Evolutionary conservation across 805 yeast genomes (phyloP), one percentile per base, ranked within the genome.

Genomic region (Zygotorulaspora chibaensis): DNA sequence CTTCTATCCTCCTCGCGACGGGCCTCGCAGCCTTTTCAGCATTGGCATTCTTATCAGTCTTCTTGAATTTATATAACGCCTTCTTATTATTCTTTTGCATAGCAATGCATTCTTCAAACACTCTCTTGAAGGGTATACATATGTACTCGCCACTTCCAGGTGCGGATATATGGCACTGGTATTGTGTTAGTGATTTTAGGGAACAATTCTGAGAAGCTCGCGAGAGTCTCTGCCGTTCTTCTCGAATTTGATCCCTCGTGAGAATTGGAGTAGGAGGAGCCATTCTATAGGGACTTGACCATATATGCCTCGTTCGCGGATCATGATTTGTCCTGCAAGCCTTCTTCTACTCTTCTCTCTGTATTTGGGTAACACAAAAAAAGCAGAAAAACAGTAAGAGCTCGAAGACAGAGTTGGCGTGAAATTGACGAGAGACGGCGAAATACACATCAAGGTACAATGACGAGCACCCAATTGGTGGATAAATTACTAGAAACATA

Each of bases 181-280:
- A 65, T 54, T 77, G 81, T 0, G 70, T 64, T 16, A 76, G 52
- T 11, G 74, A 63, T 50, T 66, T 68, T 7, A 75, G 56, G n/a
- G 47, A 31, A 48, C 75, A 69, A 15, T 43, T 41, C 20, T 53
- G 50, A 3, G 53, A 57, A 6, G 61, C 61, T 31, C 53, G 62
- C 31, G 51, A 42, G 16, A 47, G 48, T 35, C 54, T 54, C 17
- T 69, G 60, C 2, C 36, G 41, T 12, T 46, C 46, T 18, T 47
- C 38, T 29, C 35, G 9, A 39, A 53, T 25, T 34, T 48, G 47
- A 18, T 65, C 70, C 25, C 64, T 47, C 2, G 66, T 53, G 40
- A 71, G 69, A 2, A 75, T 69, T 0, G 77, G 76, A n/a, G 77
- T 65, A 8, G 76, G 72, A 1, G 79, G 80, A 0, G 79, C 78